Conservation (phyloP, 2,329 filamentous ascomycete species). For the Plectosphaerella plurivora region DNA sequence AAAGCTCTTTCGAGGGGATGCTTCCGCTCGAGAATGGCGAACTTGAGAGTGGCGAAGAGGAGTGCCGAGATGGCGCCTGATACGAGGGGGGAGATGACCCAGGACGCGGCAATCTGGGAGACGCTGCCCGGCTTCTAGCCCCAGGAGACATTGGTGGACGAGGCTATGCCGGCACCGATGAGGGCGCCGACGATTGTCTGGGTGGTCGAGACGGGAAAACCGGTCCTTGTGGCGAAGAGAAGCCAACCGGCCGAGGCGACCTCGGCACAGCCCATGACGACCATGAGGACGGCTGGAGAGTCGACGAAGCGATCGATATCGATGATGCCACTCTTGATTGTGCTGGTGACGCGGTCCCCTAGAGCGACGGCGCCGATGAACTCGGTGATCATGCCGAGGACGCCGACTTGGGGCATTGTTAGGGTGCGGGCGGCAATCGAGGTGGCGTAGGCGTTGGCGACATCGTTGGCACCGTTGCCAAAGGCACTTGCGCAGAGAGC, state of each 20-base stretch:
- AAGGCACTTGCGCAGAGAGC: slow-evolving; percentile 9
- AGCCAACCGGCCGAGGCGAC: slow-evolving; percentile 34
- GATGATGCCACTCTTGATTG: slow-evolving; percentile 42
- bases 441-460: slow-evolving; percentile 44
- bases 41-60: slow-evolving; percentile 37
- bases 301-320: slow-evolving; percentile 29
- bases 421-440: slow-evolving; percentile 45
- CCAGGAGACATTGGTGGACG: slow-evolving; percentile 30
- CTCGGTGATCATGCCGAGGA: slow-evolving; percentile 41
- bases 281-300: slow-evolving; percentile 35
- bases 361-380: slow-evolving; percentile 43
- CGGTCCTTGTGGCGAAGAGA: slow-evolving; percentile 29
- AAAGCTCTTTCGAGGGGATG: slow-evolving; percentile 36
- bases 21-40: slow-evolving; percentile 32
- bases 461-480: slow-evolving; percentile 12
- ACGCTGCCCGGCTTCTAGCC: slow-evolving; percentile 38
- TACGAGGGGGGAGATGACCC: slow-evolving; percentile 41
- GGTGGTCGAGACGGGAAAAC: slow-evolving; percentile 36
- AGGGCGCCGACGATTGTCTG: slow-evolving; percentile 40
- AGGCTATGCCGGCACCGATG: slow-evolving; percentile 39
- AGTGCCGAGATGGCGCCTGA: slow-evolving; percentile 36
- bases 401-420: slow-evolving; percentile 44
- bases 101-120: slow-evolving; percentile 41
- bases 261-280: slow-evolving; percentile 34
- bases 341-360: slow-evolving; percentile 39